Base-by-base conservation (phyloP, 2,329 filamentous ascomycete genomes). In the Aspergillus aculeatinus region DNA sequence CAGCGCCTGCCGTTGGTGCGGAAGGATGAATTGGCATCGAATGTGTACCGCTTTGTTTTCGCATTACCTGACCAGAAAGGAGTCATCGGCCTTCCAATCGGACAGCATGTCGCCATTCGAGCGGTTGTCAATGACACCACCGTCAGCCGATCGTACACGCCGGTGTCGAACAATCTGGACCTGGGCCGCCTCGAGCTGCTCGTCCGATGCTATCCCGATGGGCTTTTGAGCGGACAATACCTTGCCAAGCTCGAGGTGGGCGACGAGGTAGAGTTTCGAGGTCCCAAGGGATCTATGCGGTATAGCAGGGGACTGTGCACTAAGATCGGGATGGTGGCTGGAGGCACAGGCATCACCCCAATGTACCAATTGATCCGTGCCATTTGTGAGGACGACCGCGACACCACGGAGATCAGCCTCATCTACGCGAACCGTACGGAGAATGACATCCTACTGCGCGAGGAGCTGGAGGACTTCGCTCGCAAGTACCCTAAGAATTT, bases 311-410 rank as follows among this genome's bases (percentile, higher is more conserved):
- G 68, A 4, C 62, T 76, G 3, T 74, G 73, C 27, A 67, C 65
- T 21, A 67, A 69, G 25, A 70, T 77, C 19, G 74, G 74, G 1
- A 76, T 77, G 74, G 70, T 77, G 19, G 75, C 75, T 9, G 75
- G 76, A 27, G 75, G 75, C 4, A 76, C 74, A 11, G 73, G 73
- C 0, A 76, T 72, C 35, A 76, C 84, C 1, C 83, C 84, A 2
- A 83, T 85, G 81, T 85, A 80, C 69, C 85, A 88, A 67, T 72
- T 89, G 6, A 87, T 88, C 67, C 82, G 85, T 4, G 84, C 85
- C 48, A 86, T 88, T 58, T 86, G 84, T 66, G 85, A 87, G 67
- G 82, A 88, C 57, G 76, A 81, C n/a, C 74, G 72, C 6, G 87
- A 89, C 62, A 77, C 76, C 1, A 88, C 87, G 0, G 72, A 83